phyloP scores from a whole-genome alignment of 177 flowering plant species.

The Vitis hybrid region DNA sequence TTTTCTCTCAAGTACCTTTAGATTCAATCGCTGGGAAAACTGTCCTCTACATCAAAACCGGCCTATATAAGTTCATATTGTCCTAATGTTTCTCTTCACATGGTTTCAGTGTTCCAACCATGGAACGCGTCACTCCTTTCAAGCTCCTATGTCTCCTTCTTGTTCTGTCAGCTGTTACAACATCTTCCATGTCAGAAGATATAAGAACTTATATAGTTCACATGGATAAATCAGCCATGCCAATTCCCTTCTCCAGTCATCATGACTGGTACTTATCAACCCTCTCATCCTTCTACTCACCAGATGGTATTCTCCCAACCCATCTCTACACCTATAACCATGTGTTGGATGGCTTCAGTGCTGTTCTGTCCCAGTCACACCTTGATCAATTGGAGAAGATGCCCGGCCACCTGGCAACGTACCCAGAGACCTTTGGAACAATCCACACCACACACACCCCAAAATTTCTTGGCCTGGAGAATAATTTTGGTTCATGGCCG shows the following conservation, averaged over 20 bases:
- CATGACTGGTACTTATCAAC: conserved; percentile 33
- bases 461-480: conserved; percentile 21
- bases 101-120: too few species aligned
- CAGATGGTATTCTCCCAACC: conserved; percentile 15
- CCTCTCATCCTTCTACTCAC: conserved; percentile 27
- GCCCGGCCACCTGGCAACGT: conserved; percentile 25
- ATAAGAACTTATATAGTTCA: conserved; percentile 35
- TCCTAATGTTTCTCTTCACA: too few species aligned
- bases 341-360: conserved; percentile 35
- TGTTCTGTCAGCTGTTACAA: not conserved
- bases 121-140: too few species aligned
- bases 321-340: conserved; percentile 44
- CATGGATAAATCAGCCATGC: conserved; percentile 37
- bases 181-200: conserved; percentile 10
- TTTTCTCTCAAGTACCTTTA: too few species aligned
- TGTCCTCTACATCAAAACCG: too few species aligned
- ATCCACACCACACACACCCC: conserved; percentile 28
- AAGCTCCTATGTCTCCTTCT: not conserved
- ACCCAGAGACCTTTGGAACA: conserved; percentile 14
- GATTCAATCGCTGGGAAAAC: too few species aligned
- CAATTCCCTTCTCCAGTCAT: conserved; percentile 25
- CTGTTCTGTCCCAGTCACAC: conserved; percentile 25
- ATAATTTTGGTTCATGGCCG: conserved; percentile 19
- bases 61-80: too few species aligned
- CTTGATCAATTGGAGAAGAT: conserved; percentile 15